Base-by-base conservation (phyloP, 2,329 filamentous ascomycete species). In the Monosporascus sp. region DNA sequence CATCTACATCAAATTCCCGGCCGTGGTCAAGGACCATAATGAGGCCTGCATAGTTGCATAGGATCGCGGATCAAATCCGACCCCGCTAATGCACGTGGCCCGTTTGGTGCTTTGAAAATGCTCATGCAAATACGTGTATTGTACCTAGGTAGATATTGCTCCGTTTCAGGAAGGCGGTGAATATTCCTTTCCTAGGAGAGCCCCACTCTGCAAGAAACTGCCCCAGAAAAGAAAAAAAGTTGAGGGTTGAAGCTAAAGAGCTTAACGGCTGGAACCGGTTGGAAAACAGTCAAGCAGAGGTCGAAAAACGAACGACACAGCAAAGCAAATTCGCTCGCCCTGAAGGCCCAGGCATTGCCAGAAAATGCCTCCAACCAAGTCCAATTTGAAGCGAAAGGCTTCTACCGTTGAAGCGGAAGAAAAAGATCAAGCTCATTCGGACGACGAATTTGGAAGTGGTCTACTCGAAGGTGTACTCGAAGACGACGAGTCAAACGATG, bases 341-440 rank as follows among this genome's bases (percentile, higher is more conserved):
- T 11, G 27, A 31, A 31, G 3, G 4, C 3, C 9, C 27, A 31
- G 9, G 27, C 27, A 49, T 53, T 53, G 50, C 25, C 49, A 52
- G 8, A 60, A 66, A 61, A 77, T 76, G 73, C 71, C 65, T 55
- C 63, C 71, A 45, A 68, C 66, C 58, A 70, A 72, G 53, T 63
- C 68, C 46, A 75, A 72, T 35, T 77, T 81, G 68, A 89, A 89
- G 75, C 82, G 86, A 59, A 89, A 88, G 70, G 80, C 81, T 55
- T 75, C 82, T 20, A 78, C 76, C 24, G 75, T 75, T 35, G 81
- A 83, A 60, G 71, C 75, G 18, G 72, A 75, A 47, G 73, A 73
- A 53, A 68, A 71, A 48, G 70, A 74, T 15, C 74, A 80, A 56
- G 69, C 75, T 3, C 76, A 77, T 53, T 84, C 81, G 22, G 84